Base-by-base conservation (phyloP, 495 filamentous ascomycete species). In the Neurospora discreta region DNA sequence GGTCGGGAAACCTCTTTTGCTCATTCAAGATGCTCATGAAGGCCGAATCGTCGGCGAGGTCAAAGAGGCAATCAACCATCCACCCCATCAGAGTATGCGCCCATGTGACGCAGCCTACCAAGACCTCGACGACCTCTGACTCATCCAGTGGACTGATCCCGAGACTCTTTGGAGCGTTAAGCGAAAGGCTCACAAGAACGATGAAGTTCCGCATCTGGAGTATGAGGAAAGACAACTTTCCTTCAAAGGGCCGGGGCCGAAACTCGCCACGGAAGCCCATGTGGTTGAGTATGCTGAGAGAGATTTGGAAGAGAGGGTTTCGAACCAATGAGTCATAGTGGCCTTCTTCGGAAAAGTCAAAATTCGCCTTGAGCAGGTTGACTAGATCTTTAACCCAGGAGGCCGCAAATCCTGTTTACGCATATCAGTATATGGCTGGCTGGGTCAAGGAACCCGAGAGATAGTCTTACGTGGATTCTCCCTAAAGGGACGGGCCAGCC, bases 201-300 rank as follows among this genome's bases (percentile, higher is more conserved):
- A 90, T 87, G 18, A 90, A 86, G 75, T 91, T 90, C 43, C 92
- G 86, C 41, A 94, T 82, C 77, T 92, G 89, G 42, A 97, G 81
- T 41, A 89, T 88, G 1, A 90, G 81, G 86, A 89, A 91, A n/a
- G 93, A 87, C 68, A 96, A 83, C 75, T 90, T 92, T 36, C 90
- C 90, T 39, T 87, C 78, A 33, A 92, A 84, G 39, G 80, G 85
- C 26, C 91, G 88, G 15, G 85, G 82, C 58, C 86, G 82, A 68
- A 84, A 84, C 67, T 88, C 87, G 23, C 87, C 88, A 52, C 82
- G 85, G 77, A 87, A 92, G 20, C 90, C 90, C 38, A 94, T 81
- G 68, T 89, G 87, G 71, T 88, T 89, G 73, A 92, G 87, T 38
- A 93, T 83, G 78, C 90, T 90, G 40, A 93, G 84, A 80, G 87